Conservation (phyloP, 768 basidiomycete genomes). For the Psilocybe subaeruginosa region DNA sequence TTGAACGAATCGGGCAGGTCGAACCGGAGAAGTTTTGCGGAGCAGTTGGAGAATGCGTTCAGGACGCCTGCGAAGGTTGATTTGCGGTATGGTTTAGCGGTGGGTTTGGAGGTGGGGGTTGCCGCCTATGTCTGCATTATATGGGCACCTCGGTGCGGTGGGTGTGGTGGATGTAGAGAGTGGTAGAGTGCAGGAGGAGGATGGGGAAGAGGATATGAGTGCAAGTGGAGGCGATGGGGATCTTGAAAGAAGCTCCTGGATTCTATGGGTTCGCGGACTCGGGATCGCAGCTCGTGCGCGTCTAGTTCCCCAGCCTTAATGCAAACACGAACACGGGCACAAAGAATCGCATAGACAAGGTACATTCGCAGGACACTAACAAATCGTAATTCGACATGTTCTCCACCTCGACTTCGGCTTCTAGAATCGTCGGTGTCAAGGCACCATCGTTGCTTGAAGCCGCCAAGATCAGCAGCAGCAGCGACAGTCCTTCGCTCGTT, state of each 20-base stretch:
- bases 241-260: slow-evolving; percentile 5
- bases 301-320: slow-evolving; percentile 30
- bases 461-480: neutral
- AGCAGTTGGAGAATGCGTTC: slow-evolving; percentile 82
- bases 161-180: no score
- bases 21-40: slow-evolving; percentile 75
- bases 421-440: slow-evolving; percentile 34
- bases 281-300: slow-evolving; percentile 26
- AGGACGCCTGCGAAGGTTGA: no score
- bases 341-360: no score
- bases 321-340: slow-evolving; percentile 12
- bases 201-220: slow-evolving; percentile 6
- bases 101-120: no score
- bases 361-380: no score
- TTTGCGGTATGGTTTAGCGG: no score
- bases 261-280: slow-evolving; percentile 8
- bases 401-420: slow-evolving; percentile 11
- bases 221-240: slow-evolving; percentile 2
- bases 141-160: no score
- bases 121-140: no score
- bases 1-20: slow-evolving; percentile 72
- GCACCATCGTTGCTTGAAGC: slow-evolving; percentile 25
- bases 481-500: neutral
- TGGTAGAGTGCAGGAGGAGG: neutral
- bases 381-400: no score